Percentiles rank a stretch among this genome's conserved stretches.
Evolutionary conservation across 2,329 filamentous ascomycete species (phyloP).

Genomic region (Nemania serpens): DNA sequence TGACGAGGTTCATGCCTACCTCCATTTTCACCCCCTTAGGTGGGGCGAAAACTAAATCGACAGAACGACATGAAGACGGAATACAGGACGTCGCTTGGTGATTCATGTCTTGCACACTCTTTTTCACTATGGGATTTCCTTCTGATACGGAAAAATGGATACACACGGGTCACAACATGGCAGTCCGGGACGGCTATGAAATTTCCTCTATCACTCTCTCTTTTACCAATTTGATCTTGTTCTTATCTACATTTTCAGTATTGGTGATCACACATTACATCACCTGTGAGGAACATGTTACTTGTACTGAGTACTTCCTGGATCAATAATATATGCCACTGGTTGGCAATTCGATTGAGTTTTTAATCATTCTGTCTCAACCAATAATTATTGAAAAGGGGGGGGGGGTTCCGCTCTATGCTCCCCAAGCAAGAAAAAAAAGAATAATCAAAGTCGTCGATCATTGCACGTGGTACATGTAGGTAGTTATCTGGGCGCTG

Average conservation of each 20-base stretch:
- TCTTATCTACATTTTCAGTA: not conserved
- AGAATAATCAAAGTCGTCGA: no score
- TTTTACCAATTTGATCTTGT: not conserved
- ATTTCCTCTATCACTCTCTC: not conserved
- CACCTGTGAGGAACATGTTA: not conserved
- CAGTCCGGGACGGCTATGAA: not conserved
- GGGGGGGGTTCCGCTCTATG: no score
- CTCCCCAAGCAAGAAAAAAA: no score
- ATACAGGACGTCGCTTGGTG: conserved; percentile 3
- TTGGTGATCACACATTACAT: not conserved
- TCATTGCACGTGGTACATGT: no score
- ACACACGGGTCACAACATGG: not conserved
- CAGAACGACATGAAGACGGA: conserved; percentile 8
- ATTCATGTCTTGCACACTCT: not conserved
- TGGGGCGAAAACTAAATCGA: conserved; percentile 9
- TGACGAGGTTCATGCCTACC: no score
- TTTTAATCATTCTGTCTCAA: not conserved
- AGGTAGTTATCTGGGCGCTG: no score
- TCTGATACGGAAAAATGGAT: not conserved
- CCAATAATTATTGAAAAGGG: no score
- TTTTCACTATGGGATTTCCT: not conserved
- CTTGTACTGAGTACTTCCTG: not conserved
- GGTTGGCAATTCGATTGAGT: conserved; percentile 1
- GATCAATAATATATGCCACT: not conserved
- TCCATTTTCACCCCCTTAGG: not conserved